These are phyloP conservation scores for Linum trigynum DNA, from an alignment of 345 rosid genomes.

Conservation along the genomic window DNA sequence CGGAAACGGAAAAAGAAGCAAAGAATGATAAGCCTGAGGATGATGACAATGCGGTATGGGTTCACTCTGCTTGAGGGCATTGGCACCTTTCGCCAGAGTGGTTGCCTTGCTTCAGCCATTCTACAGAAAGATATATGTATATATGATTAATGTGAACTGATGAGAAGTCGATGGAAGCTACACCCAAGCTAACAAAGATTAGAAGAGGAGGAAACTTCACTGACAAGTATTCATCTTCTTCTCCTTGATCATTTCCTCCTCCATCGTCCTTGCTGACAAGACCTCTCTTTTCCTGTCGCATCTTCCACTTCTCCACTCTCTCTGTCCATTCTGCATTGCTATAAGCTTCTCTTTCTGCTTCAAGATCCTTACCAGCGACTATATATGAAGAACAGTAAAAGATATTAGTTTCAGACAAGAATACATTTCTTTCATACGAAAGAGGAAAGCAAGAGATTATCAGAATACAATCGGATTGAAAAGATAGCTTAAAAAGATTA, in stretches of 20 bases:
- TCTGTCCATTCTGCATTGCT: constrained; percentile 87
- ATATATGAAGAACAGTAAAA: not conserved
- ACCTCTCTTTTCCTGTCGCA: constrained; percentile 86
- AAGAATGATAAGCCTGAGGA: constrained; percentile 66
- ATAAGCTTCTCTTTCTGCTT: constrained; percentile 59
- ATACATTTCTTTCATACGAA: not conserved
- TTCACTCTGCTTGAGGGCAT: constrained; percentile 80
- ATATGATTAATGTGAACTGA: not conserved
- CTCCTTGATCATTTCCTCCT: constrained; percentile 43
- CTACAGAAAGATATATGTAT: constrained; percentile 28
- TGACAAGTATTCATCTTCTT: constrained; percentile 79
- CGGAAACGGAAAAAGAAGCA: constrained; percentile 86
- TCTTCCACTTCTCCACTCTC: constrained; percentile 87
- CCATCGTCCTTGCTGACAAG: constrained; percentile 49
- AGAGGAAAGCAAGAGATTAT: not conserved
- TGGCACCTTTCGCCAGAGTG: constrained; percentile 82
- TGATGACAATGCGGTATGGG: constrained; percentile 91
- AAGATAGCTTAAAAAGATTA: constrained; percentile 13
- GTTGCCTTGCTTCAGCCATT: constrained; percentile 92
- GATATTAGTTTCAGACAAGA: not conserved
- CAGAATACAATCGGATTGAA: not conserved
- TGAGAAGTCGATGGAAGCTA: not conserved
- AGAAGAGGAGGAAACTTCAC: not conserved
- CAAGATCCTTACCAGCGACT: constrained; percentile 66
- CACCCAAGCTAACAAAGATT: not conserved